phyloP scores from a whole-genome alignment of 1,284 basidiomycete species.

The Moesziomyces sp. region DNA sequence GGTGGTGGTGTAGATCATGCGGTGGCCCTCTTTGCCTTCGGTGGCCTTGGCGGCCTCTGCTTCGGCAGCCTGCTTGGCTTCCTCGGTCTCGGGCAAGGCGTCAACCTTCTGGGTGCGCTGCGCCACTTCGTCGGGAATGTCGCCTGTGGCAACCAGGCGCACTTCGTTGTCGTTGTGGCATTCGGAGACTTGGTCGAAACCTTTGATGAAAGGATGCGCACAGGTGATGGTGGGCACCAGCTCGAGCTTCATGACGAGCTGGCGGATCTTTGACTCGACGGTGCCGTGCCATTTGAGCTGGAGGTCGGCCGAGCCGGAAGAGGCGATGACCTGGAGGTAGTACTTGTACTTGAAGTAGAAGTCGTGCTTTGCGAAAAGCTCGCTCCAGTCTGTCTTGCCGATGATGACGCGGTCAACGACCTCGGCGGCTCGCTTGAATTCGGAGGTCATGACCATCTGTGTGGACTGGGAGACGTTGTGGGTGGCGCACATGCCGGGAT shows the following conservation, averaged over 20 bases:
- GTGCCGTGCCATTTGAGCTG: slow-evolving; percentile 97
- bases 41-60: slow-evolving; percentile 52
- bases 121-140: slow-evolving; percentile 62
- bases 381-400: slow-evolving; percentile 81
- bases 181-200: slow-evolving; percentile 86
- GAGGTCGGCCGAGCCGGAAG: slow-evolving; percentile 79
- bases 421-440: slow-evolving; percentile 92
- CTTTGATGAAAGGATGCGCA: slow-evolving; percentile 95
- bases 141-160: slow-evolving; percentile 60
- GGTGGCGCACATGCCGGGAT: slow-evolving; percentile 99
- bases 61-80: slow-evolving; percentile 48
- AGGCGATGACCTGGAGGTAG: slow-evolving; percentile 97
- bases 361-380: slow-evolving; percentile 88
- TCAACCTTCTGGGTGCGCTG: slow-evolving; percentile 56
- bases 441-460: slow-evolving; percentile 94
- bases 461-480: slow-evolving; percentile 97
- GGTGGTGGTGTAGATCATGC: slow-evolving; percentile 87
- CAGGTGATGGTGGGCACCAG: slow-evolving; percentile 88
- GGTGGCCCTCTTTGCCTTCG: slow-evolving; percentile 70
- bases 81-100: slow-evolving; percentile 53
- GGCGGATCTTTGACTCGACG: slow-evolving; percentile 95
- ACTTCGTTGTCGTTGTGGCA: slow-evolving; percentile 80
- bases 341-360: slow-evolving; percentile 98
- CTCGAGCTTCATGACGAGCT: slow-evolving; percentile 97
- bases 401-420: slow-evolving; percentile 92